Conservation (phyloP, 169 alveolate genomes). For the Eimeria brunetti region DNA sequence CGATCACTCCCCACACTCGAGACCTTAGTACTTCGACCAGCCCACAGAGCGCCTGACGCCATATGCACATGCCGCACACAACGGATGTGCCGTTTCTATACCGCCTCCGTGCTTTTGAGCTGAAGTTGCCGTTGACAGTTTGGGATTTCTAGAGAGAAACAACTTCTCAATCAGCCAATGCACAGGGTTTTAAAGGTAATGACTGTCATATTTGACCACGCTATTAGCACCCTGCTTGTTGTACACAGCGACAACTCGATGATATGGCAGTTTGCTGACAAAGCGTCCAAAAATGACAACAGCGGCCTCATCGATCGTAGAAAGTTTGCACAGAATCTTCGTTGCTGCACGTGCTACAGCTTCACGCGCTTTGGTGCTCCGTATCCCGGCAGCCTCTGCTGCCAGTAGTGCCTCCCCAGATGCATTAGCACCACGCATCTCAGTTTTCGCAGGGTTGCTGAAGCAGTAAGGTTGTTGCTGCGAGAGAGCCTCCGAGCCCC, state of each 20-base stretch:
- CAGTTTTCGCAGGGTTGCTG: constrained; percentile 11
- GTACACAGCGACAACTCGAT: not conserved
- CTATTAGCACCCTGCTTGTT: not conserved
- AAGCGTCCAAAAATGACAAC: constrained; percentile 65
- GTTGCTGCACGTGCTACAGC: constrained; percentile 41
- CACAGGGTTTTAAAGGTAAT: not conserved
- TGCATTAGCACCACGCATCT: not conserved
- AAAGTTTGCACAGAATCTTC: constrained; percentile 18
- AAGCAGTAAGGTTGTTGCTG: constrained; percentile 61
- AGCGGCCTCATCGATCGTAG: constrained; percentile 68
- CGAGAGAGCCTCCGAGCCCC: constrained; percentile 60
- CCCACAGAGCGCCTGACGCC: constrained; percentile 36
- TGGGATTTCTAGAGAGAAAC: not conserved
- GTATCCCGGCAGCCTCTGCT: constrained; percentile 62
- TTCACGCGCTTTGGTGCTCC: constrained; percentile 28
- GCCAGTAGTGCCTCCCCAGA: constrained; percentile 49
- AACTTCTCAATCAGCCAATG: not conserved
- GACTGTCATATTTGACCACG: not conserved
- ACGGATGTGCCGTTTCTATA: not conserved
- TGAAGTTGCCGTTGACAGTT: not conserved
- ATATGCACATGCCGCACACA: not conserved
- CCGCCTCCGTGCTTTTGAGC: not conserved
- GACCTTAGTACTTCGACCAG: constrained; percentile 30
- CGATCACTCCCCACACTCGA: constrained; percentile 36
- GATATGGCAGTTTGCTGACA: constrained; percentile 36